phyloP scores from a whole-genome alignment of 2,329 filamentous ascomycete species.

The Ramichloridium luteum region DNA sequence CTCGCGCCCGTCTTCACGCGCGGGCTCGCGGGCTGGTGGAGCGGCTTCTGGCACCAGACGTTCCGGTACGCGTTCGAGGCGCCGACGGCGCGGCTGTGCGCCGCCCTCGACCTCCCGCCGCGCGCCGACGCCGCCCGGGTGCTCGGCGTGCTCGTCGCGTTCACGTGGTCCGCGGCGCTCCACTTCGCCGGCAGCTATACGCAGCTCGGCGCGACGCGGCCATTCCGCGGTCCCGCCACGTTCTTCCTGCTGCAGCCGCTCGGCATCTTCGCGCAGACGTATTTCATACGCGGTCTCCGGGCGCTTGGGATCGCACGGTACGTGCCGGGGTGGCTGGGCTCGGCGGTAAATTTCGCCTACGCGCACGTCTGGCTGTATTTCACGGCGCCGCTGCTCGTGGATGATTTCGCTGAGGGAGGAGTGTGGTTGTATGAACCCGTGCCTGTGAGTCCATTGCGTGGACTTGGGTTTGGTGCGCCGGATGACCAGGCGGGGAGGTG shows the following conservation, averaged over 20 bases:
- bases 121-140: constrained; percentile 27
- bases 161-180: constrained; percentile 53
- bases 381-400: constrained; percentile 53
- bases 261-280: constrained; percentile 51
- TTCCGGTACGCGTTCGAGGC: constrained; percentile 63
- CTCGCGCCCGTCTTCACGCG: constrained; percentile 47
- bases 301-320: constrained; percentile 25
- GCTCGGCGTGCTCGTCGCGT: constrained; percentile 42
- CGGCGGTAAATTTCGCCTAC: constrained; percentile 47
- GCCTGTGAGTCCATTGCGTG: constrained; percentile 60
- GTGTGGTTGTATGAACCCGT: constrained; percentile 74
- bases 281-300: constrained; percentile 27
- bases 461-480: constrained; percentile 48
- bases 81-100: constrained; percentile 40
- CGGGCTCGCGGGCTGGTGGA: constrained; percentile 74
- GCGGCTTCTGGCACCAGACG: constrained; percentile 79
- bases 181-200: constrained; percentile 62
- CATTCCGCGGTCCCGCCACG: constrained; percentile 39
- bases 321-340: not conserved
- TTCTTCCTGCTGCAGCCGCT: constrained; percentile 65
- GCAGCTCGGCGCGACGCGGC: constrained; percentile 47
- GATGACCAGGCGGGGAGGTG: constrained; percentile 42
- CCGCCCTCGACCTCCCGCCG: constrained; percentile 19
- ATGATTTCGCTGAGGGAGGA: constrained; percentile 63
- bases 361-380: constrained; percentile 54